Conservation (phyloP, 345 rosid species). For the Orychophragmus violaceus region DNA sequence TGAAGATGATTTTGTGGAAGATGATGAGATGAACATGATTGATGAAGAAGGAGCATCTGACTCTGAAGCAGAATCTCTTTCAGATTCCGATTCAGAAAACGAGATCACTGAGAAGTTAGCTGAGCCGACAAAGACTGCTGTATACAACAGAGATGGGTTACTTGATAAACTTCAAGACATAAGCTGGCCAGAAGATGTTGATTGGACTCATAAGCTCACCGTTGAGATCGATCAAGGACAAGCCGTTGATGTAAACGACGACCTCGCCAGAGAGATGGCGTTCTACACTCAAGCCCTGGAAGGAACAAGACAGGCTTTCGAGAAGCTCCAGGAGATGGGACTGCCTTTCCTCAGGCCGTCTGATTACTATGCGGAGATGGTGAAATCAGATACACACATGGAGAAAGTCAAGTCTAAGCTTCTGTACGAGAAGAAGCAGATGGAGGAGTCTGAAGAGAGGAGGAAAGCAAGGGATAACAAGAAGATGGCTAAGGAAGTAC, state of each 20-base stretch:
- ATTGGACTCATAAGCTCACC: conserved; percentile 67
- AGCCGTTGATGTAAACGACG: conserved; percentile 86
- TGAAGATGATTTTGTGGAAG: conserved; percentile 35
- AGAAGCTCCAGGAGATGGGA: conserved; percentile 50
- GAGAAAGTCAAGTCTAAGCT: conserved; percentile 77
- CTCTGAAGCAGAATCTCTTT: conserved; percentile 46
- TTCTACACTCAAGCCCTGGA: conserved; percentile 78
- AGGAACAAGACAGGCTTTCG: conserved; percentile 64
- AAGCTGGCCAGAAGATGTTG: conserved; percentile 62
- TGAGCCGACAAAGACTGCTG: conserved; percentile 54
- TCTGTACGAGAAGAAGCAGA: conserved; percentile 56
- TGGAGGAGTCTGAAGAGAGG: conserved; percentile 86
- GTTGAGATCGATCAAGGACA: conserved; percentile 56
- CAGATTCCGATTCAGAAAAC: conserved; percentile 54
- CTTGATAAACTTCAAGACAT: conserved; percentile 76
- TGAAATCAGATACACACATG: conserved; percentile 73
- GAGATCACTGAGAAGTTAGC: conserved; percentile 52
- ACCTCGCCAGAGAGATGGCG: conserved; percentile 61
- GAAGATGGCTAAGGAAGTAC: conserved; percentile 69
- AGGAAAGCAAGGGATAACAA: conserved; percentile 81
- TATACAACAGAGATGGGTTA: conserved; percentile 57
- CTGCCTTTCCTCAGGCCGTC: conserved; percentile 70
- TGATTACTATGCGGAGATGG: conserved; percentile 89
- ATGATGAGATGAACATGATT: conserved; percentile 40
- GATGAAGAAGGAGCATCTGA: conserved; percentile 30